Evolutionary conservation across 768 basidiomycete genomes (phyloP), one percentile per base, ranked within the genome.

Genomic region (Lactarius evosmus): DNA sequence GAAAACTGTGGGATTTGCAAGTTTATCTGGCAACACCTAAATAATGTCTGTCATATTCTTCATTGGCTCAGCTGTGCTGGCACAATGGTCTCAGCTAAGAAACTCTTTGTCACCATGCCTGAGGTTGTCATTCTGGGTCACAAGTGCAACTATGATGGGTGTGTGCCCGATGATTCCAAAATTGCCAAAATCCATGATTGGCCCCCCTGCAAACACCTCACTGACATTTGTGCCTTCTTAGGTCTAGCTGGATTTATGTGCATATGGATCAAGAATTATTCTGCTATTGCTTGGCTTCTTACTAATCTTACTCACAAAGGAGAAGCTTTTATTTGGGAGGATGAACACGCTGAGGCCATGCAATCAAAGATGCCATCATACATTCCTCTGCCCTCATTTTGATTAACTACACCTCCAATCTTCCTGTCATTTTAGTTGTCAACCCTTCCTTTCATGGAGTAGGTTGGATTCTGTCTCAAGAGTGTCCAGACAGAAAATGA

Each of bases 101-200:
- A 58, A 30, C 41, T 58, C 1, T 33, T 58, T 12, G 12, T 33
- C 14, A 32, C 16, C 32, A 33, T 19, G 40, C 52, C 40, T 0
- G 53, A 40, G 25, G 60, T 22, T 6, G 41, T 41, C 8, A 30
- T 61, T 16, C 25, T 82, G 0, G 79, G 80, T 0, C 77, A 82
- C 52, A 58, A 56, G 0, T 81, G 78, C 58, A 79, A 74, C 0
- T 72, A 69, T 16, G 70, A 77, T 30, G 80, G 77, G 0, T 65
- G 68, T 0, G 30, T 72, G 0, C 75, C 76, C 0, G 73, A 78
- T 3, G 56, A 72, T 4, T 49, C 38, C 0, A 70, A 67, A 6
- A 60, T 70, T 1, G 70, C 58, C 7, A 77, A 76, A 71, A 70
- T 71, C 53, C 36, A n/a, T n/a, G 68, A 58, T 46, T 74, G 74